Percentiles rank a stretch among this genome's conserved stretches.
phyloP scores from a whole-genome alignment of 805 yeast genomes.

The Barnettozyma californica region DNA sequence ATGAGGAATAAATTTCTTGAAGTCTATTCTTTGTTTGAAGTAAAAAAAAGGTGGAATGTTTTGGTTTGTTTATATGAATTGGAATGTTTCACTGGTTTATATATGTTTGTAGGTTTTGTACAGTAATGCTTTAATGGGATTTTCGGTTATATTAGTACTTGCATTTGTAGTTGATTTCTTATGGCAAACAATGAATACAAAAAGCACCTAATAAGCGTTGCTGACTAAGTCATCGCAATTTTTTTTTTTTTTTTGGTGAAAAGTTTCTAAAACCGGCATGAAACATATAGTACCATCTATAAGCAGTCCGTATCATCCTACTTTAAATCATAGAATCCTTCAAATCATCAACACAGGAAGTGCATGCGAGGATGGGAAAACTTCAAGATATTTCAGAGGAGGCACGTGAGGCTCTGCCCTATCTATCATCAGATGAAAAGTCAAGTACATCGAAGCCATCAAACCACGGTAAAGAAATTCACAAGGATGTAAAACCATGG shows the following conservation, averaged over 20 bases:
- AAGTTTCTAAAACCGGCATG: not conserved
- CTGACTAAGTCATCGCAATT: not conserved
- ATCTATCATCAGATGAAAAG: constrained; percentile 68
- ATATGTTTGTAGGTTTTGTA: not conserved
- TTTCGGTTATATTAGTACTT: not conserved
- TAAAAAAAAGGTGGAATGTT: not conserved
- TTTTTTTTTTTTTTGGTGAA: not conserved
- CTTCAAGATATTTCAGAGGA: constrained; percentile 41
- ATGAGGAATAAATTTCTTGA: constrained; percentile 54
- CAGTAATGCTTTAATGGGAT: not conserved
- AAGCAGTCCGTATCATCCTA: not conserved
- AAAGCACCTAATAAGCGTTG: too few species aligned
- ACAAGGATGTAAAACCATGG: constrained; percentile 41
- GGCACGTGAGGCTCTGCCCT: constrained; percentile 55
- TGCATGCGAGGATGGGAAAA: constrained; percentile 8
- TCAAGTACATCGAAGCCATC: constrained; percentile 47
- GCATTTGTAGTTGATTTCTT: not conserved
- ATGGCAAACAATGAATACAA: too few species aligned
- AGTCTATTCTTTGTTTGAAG: constrained; percentile 8
- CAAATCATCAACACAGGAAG: not conserved
- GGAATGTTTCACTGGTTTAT: constrained; percentile 2
- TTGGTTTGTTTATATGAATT: constrained; percentile 4
- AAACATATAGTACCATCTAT: not conserved
- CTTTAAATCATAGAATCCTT: not conserved
- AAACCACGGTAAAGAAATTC: constrained; percentile 1